phyloP scores from a whole-genome alignment of 2,329 filamentous ascomycete genomes.

The Trichoderma sp. region DNA sequence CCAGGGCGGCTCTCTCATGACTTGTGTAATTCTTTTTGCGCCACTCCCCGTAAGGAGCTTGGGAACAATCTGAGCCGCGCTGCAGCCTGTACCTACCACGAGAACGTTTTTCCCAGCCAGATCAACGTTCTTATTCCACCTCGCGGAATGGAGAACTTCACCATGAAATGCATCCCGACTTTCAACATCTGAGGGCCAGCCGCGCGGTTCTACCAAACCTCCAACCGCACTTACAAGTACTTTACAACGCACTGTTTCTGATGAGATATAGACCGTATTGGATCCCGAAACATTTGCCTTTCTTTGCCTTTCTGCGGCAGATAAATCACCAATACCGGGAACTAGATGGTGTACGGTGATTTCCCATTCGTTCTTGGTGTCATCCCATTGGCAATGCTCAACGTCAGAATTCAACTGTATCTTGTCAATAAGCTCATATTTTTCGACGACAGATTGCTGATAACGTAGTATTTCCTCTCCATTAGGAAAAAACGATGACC shows the following conservation, averaged over 20 bases:
- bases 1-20: not conserved
- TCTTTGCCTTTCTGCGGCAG: not conserved
- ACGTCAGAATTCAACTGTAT: constrained; percentile 2
- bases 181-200: not conserved
- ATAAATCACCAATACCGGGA: not conserved
- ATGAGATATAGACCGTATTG: not conserved
- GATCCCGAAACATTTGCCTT: not conserved
- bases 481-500: not conserved
- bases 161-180: not conserved
- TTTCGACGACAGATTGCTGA: constrained; percentile 1
- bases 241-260: too few species aligned
- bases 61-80: constrained; percentile 1
- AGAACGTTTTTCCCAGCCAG: not conserved
- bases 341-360: not conserved
- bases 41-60: not conserved
- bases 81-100: not conserved
- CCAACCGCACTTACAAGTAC: not conserved
- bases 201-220: not conserved
- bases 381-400: not conserved
- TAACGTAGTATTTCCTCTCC: not conserved
- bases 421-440: constrained; percentile 3
- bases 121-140: not conserved
- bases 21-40: not conserved
- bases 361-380: not conserved
- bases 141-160: not conserved